These are phyloP conservation scores for Petunia secreta DNA, from an alignment of 257 asterid genomes.

Conservation along the genomic window DNA sequence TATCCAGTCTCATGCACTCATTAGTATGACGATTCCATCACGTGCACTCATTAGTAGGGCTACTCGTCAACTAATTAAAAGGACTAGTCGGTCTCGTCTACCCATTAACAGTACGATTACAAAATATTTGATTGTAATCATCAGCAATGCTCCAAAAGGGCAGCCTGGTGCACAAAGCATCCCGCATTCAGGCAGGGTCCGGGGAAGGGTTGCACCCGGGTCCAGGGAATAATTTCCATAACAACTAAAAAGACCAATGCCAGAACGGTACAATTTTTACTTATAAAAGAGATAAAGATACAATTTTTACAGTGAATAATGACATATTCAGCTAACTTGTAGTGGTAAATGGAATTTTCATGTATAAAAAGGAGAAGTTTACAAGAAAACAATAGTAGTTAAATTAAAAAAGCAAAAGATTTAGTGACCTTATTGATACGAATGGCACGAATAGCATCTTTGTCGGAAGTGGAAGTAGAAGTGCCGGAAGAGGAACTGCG, in stretches of 20 bases:
- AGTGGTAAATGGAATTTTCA: too few relatives aligned
- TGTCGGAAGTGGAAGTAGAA: slow-evolving; percentile 69
- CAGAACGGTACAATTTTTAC: background rate
- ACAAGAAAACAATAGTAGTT: background rate
- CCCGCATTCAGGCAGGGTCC: too few relatives aligned
- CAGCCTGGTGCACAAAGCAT: too few relatives aligned
- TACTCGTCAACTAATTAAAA: too few relatives aligned
- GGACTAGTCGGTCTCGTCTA: too few relatives aligned
- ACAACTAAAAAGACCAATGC: background rate
- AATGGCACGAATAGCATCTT: slow-evolving; percentile 84
- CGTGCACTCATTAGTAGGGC: too few relatives aligned
- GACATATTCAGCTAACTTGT: background rate
- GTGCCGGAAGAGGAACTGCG: slow-evolving; percentile 51
- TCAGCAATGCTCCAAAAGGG: too few relatives aligned
- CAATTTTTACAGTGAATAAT: background rate
- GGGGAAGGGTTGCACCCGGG: too few relatives aligned
- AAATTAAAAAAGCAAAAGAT: background rate
- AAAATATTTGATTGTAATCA: background rate
- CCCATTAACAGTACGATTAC: too few relatives aligned
- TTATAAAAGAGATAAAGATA: background rate
- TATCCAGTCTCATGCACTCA: too few relatives aligned
- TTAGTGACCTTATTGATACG: slow-evolving; percentile 73
- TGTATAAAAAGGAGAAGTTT: too few relatives aligned
- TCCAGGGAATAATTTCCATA: background rate
- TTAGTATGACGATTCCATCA: too few relatives aligned